These are phyloP conservation scores for Gastrodia elata DNA, from an alignment of 106 monocot genomes.

Conservation along the genomic window DNA sequence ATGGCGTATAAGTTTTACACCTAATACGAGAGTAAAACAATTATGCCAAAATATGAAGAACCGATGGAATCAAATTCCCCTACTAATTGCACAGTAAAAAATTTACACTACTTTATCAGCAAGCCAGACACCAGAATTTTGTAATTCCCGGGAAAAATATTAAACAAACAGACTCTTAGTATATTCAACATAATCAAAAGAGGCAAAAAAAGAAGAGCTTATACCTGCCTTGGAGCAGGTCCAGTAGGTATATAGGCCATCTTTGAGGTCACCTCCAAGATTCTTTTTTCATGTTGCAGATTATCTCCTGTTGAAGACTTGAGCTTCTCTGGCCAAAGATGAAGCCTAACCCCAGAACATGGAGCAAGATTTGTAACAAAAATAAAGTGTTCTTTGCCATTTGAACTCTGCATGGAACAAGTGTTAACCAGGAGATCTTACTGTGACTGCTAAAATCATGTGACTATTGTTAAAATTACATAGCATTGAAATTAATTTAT, in stretches of 20 bases:
- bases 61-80: too few species aligned
- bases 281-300: slow-evolving; percentile 26
- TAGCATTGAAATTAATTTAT: too few species aligned
- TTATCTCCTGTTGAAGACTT: slow-evolving; percentile 19
- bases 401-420: slow-evolving; percentile 44
- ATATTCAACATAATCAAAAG: background rate
- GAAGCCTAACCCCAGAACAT: slow-evolving; percentile 91
- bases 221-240: slow-evolving; percentile 93
- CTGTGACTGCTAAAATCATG: too few species aligned
- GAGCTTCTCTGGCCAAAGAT: slow-evolving; percentile 78
- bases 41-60: too few species aligned
- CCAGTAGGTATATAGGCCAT: slow-evolving; percentile 89
- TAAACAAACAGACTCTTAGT: background rate
- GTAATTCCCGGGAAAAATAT: too few species aligned
- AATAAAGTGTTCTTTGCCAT: slow-evolving; percentile 67
- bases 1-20: too few species aligned
- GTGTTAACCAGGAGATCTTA: background rate
- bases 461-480: too few species aligned
- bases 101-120: too few species aligned
- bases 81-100: too few species aligned
- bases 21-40: too few species aligned
- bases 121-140: too few species aligned
- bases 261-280: slow-evolving; percentile 84
- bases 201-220: background rate
- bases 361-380: slow-evolving; percentile 96